Evolutionary conservation across 139 green algal genomes (phyloP).

Genomic region (Micractinium conductrix): DNA sequence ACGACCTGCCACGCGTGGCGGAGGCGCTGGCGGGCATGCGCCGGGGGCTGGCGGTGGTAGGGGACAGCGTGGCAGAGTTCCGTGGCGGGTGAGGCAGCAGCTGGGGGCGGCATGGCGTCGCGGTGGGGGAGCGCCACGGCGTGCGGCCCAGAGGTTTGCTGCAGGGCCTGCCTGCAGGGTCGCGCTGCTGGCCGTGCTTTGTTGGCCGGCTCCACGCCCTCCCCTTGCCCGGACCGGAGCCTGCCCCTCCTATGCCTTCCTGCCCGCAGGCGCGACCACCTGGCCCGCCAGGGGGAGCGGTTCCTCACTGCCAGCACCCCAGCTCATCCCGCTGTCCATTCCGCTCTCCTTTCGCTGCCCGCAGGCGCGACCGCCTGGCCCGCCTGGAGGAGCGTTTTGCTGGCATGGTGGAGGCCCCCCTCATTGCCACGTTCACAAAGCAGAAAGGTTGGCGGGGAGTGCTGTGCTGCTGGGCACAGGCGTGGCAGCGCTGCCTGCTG

Average conservation of each 20-base stretch:
- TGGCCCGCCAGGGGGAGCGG: background rate
- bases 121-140: too few relatives aligned
- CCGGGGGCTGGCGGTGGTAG: constrained; percentile 69
- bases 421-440: constrained; percentile 72
- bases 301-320: background rate
- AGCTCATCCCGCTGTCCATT: too few relatives aligned
- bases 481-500: too few relatives aligned
- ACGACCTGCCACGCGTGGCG: constrained; percentile 79
- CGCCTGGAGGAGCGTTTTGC: constrained; percentile 86
- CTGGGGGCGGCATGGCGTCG: background rate
- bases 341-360: constrained; percentile 11
- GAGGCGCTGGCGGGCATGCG: constrained; percentile 85
- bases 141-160: background rate
- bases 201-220: too few relatives aligned
- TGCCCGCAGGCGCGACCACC: too few relatives aligned
- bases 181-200: background rate
- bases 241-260: too few relatives aligned
- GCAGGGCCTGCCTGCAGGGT: background rate
- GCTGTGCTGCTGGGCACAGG: background rate
- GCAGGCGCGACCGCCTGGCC: constrained; percentile 38
- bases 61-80: constrained; percentile 59
- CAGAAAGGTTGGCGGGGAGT: constrained; percentile 42
- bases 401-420: constrained; percentile 70
- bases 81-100: background rate
- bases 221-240: too few relatives aligned